Conservation (phyloP, 805 yeast genomes). For the Saccharomycopsis sp. region DNA sequence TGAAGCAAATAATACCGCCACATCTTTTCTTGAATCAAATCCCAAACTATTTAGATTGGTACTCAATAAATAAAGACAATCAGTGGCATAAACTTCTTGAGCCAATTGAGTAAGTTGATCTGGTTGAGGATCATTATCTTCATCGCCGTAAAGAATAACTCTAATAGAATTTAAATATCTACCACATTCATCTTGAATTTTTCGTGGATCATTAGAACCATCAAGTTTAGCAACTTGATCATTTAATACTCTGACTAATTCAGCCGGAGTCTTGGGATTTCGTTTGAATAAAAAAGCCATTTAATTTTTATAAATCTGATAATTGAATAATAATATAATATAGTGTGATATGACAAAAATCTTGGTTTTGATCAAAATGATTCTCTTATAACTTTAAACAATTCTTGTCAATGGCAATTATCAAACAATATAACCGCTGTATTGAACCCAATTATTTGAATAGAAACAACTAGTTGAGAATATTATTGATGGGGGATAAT, state of each 20-base stretch:
- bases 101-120: slow-evolving; percentile 71
- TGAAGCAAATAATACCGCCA: slow-evolving; percentile 58
- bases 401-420: too few relatives aligned
- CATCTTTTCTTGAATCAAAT: slow-evolving; percentile 85
- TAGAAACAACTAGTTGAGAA: too few relatives aligned
- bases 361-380: too few relatives aligned
- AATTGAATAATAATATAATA: neutral
- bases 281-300: slow-evolving; percentile 91
- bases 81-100: slow-evolving; percentile 66
- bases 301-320: too few relatives aligned
- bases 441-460: too few relatives aligned
- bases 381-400: too few relatives aligned
- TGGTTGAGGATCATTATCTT: slow-evolving; percentile 50
- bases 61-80: slow-evolving; percentile 54
- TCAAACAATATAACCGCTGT: too few relatives aligned
- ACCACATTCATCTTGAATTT: slow-evolving; percentile 63
- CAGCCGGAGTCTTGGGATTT: slow-evolving; percentile 83
- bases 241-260: slow-evolving; percentile 61
- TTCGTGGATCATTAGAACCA: slow-evolving; percentile 27
- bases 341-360: too few relatives aligned
- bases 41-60: slow-evolving; percentile 56
- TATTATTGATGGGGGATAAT: too few relatives aligned
- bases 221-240: slow-evolving; percentile 66
- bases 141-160: slow-evolving; percentile 60
- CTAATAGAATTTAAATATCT: slow-evolving; percentile 56